Conservation (phyloP, 2,329 filamentous ascomycete species). For the Talaromyces verruculosus region DNA sequence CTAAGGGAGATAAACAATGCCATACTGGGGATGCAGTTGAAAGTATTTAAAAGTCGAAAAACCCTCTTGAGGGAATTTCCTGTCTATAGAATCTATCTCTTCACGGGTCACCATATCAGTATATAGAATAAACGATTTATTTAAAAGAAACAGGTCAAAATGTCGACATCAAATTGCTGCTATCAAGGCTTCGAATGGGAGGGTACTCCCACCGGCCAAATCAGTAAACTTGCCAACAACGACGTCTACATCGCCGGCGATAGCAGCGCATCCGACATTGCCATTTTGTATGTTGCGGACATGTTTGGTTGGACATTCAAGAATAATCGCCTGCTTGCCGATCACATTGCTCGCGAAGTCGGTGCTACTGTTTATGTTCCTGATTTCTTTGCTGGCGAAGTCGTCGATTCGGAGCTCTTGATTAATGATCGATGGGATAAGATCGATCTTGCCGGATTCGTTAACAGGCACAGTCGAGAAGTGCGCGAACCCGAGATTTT, state of each 20-base stretch:
- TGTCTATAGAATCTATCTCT: neutral
- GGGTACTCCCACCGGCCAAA: slow-evolving; percentile 38
- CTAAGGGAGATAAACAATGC: neutral
- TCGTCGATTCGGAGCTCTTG: slow-evolving; percentile 33
- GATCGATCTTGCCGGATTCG: slow-evolving; percentile 44
- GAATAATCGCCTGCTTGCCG: slow-evolving; percentile 49
- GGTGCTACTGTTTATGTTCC: slow-evolving; percentile 50
- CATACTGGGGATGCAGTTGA: neutral
- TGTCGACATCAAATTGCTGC: slow-evolving; percentile 25
- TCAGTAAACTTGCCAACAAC: slow-evolving; percentile 34
- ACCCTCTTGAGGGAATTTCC: neutral
- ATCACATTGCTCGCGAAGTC: slow-evolving; percentile 49
- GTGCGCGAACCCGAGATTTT: slow-evolving; percentile 42
- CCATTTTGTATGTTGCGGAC: slow-evolving; percentile 43
- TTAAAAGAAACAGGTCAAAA: neutral
- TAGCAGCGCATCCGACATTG: slow-evolving; percentile 31
- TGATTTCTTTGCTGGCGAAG: slow-evolving; percentile 41
- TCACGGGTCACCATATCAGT: neutral
- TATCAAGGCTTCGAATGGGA: slow-evolving; percentile 44
- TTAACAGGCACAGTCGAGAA: slow-evolving; percentile 39
- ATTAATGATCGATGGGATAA: slow-evolving; percentile 30
- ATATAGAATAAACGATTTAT: neutral
- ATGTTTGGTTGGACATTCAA: slow-evolving; percentile 48
- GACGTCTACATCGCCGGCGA: slow-evolving; percentile 42
- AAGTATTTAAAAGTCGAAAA: neutral